Percentiles rank a stretch among this genome's conserved stretches.
Conservation (phyloP, 106 monocot species). For the Amphibolis antarctica region DNA sequence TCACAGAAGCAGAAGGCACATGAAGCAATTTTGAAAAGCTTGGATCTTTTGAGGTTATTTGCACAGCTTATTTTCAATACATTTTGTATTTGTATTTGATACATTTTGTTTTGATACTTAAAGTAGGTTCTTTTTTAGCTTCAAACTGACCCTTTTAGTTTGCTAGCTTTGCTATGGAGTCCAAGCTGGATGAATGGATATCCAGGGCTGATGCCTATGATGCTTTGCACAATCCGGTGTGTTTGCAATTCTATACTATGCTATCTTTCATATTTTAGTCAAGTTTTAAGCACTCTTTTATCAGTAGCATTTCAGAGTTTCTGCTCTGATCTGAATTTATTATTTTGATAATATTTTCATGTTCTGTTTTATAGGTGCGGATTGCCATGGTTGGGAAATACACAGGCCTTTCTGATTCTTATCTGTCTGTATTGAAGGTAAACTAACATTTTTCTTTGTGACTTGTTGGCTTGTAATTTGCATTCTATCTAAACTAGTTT, state of each 20-base stretch:
- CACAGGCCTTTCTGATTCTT: slow-evolving; percentile 84
- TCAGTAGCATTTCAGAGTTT: too few species aligned
- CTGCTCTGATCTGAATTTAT: not conserved
- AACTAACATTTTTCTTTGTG: not conserved
- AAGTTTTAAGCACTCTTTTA: too few species aligned
- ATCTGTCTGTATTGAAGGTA: slow-evolving; percentile 93
- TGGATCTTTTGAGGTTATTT: slow-evolving; percentile 57
- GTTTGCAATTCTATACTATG: slow-evolving; percentile 7
- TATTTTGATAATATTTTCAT: not conserved
- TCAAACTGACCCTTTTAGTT: not conserved
- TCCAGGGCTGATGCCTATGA: slow-evolving; percentile 52
- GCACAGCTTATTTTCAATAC: not conserved
- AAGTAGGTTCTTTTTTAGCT: not conserved
- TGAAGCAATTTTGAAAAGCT: slow-evolving; percentile 59
- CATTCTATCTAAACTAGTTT: not conserved
- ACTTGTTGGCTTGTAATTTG: not conserved
- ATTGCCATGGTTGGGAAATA: slow-evolving; percentile 99
- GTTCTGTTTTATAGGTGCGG: slow-evolving; percentile 44
- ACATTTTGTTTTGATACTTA: not conserved
- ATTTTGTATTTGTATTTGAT: not conserved
- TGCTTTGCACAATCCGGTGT: slow-evolving; percentile 46
- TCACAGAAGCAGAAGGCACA: slow-evolving; percentile 83
- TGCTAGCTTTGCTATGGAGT: slow-evolving; percentile 37
- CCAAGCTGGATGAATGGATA: slow-evolving; percentile 63
- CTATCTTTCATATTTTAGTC: not conserved